A percentile compares a stretch with the other conserved stretches of the same genome.
Conservation (phyloP, 805 yeast species). For the Pichia scutulata region DNA sequence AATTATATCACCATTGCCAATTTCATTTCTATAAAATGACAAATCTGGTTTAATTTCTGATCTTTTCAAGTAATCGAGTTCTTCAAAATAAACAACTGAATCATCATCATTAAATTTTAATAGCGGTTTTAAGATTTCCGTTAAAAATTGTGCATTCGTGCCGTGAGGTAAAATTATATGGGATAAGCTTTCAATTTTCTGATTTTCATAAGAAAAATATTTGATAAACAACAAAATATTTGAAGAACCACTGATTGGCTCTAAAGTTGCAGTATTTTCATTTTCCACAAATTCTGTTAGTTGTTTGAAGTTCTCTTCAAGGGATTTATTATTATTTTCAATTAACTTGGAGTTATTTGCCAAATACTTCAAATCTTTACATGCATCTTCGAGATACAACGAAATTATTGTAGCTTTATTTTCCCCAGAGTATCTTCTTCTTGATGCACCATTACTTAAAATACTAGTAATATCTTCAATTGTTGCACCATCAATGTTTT, state of each 20-base stretch:
- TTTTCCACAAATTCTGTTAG: conserved; percentile 5
- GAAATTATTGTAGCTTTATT: conserved; percentile 39
- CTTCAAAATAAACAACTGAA: conserved; percentile 44
- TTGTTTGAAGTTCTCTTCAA: conserved; percentile 8
- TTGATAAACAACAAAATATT: conserved; percentile 46
- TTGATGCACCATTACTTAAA: conserved; percentile 17
- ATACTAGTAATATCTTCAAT: conserved; percentile 46
- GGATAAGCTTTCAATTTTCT: conserved; percentile 56
- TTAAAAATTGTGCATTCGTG: conserved; percentile 35
- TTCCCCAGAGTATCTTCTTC: conserved; percentile 28
- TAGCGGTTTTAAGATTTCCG: conserved; percentile 33
- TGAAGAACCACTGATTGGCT: conserved; percentile 18
- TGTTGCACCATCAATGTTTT: conserved; percentile 26
- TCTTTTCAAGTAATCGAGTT: conserved; percentile 47
- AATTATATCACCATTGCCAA: conserved; percentile 64
- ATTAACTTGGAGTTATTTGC: conserved; percentile 18
- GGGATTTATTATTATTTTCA: background rate
- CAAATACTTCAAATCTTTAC: conserved; percentile 32
- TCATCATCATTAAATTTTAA: conserved; percentile 32
- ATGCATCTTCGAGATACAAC: conserved; percentile 58
- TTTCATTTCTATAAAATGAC: conserved; percentile 49
- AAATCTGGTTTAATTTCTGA: conserved; percentile 34
- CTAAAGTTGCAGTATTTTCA: conserved; percentile 14
- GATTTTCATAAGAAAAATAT: conserved; percentile 51
- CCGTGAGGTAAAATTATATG: conserved; percentile 47